phyloP scores from a whole-genome alignment of 2,329 filamentous ascomycete species.

The Apiospora saccharicola region DNA sequence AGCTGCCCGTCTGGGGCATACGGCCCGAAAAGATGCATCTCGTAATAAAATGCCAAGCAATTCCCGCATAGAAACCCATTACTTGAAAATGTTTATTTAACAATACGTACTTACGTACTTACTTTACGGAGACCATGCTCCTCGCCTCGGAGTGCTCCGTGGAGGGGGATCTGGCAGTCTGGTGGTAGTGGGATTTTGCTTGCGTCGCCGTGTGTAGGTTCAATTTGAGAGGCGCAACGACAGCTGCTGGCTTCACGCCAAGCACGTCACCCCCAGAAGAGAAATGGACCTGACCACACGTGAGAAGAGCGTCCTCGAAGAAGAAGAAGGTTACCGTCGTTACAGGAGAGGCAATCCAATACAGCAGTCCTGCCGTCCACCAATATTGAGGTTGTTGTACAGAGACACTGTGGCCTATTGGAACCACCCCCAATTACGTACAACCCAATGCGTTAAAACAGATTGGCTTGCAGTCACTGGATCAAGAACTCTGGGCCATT shows the following conservation, averaged over 20 bases:
- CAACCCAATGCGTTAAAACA: no score
- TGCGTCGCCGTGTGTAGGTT: neutral
- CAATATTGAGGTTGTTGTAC: no score
- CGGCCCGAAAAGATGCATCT: constrained; percentile 22
- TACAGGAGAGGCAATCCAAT: neutral
- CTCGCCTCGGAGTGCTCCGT: neutral
- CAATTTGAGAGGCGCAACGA: neutral
- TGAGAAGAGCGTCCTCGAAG: neutral
- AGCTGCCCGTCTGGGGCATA: constrained; percentile 19
- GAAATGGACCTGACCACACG: neutral
- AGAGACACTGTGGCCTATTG: neutral
- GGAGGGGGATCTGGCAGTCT: neutral
- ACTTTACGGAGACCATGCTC: neutral
- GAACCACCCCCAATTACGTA: neutral
- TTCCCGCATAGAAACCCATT: neutral
- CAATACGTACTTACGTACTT: neutral
- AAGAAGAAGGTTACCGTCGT: neutral
- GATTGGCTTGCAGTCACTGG: neutral
- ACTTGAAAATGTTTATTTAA: neutral
- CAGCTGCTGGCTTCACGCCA: neutral
- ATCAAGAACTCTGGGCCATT: neutral
- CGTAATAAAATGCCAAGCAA: neutral
- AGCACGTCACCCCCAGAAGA: neutral
- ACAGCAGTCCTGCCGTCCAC: neutral
- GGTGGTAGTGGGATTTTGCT: neutral